Base-by-base conservation (phyloP, 441 rosid species). In the Adansonia rubrostipa region DNA sequence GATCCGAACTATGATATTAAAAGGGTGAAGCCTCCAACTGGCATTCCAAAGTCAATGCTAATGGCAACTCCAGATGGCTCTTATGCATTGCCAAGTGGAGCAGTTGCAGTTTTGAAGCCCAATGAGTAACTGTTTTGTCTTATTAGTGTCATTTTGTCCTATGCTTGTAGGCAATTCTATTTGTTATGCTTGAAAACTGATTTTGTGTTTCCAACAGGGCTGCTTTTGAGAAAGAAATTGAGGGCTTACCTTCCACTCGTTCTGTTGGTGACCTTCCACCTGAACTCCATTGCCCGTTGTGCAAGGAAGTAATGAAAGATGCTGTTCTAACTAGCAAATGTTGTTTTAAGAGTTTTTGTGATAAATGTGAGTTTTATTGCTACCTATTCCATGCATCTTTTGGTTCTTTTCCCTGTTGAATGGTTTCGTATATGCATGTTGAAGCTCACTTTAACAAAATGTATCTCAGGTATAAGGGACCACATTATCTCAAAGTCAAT, bases 281-380 rank as follows among this genome's bases (percentile, higher is more conserved):
- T 28, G 99, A 97, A 83, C 90, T 97, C 71, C 95, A 89, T 79
- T 97, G 99, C 75, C 99, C 98, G 3, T 81, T 97, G 80, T 97
- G 99, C 90, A 97, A 88, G 87, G 97, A 97, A 88, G 99, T 97
- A 24, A 97, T 97, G 99, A 95, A 87, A 86, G 96, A 97, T 86
- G 99, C 99, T 79, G 98, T 92, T 1, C 84, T 97, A 82, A 95
- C 99, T 8, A 97, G 99, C 94, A 97, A 90, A 84, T 97, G 99
- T 74, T 96, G 99, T 86, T 94, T 88, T 79, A 85, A 79, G 56
- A 96, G 99, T 78, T 96, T 92, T 77, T 96, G 98, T 75, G 96
- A 96, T 75, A 90, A 89, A 80, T 96, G 98, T 94, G 85, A 87
- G 91, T 80, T 61, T 28, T 24, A 57, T 56, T 15, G 50, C 17